Evolutionary conservation across 345 rosid species (phyloP), one percentile per base, ranked within the genome.

Genomic region (Rhodamnia argentea): DNA sequence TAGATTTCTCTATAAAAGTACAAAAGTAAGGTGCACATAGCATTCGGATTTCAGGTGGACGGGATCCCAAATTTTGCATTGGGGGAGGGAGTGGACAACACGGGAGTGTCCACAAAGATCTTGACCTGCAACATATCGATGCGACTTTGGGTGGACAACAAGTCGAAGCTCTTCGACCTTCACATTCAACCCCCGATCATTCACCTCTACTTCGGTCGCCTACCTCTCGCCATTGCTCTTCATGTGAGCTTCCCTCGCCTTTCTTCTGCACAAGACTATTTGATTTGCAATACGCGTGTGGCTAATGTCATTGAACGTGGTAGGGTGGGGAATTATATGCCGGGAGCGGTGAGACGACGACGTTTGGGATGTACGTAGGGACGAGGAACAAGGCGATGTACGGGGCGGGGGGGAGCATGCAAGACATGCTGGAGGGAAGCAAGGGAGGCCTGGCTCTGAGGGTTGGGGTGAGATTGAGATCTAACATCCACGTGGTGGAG

Each of bases 341-440:
- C 1, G 89, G 87, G 59, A 92, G 91, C 62, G 85, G 90, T 24
- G 87, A 90, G 57, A 84, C 90, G 29, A 90, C 93, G 54, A 26
- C 40, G 83, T 95, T 93, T 87, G 7, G 82, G 54, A 64, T 96
- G 57, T 84, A 84, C 50, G 90, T 93, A 47, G 98, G 95, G 78
- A 92, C 95, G 27, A 90, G 82, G 90, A 95, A 91, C 88, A 93
- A 88, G 56, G 93, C 96, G 1, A 91, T 96, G 97, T 96, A 96
- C 82, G 98, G 97, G 11, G 99, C 98, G 0, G 99, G 99, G 76
- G 88, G 94, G 83, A 94, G 84, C 87, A 95, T 95, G 98, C 87
- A 92, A 59, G 98, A 95, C 90, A 83, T 96, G 94, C 89, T 95
- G 42, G 93, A 92, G 24, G 94, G 97, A 0, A 91, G 78, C 47